Evolutionary conservation across 129 eudicot genomes (phyloP), one percentile per base, ranked within the genome.

Genomic region (Flaveria sonorensis): DNA sequence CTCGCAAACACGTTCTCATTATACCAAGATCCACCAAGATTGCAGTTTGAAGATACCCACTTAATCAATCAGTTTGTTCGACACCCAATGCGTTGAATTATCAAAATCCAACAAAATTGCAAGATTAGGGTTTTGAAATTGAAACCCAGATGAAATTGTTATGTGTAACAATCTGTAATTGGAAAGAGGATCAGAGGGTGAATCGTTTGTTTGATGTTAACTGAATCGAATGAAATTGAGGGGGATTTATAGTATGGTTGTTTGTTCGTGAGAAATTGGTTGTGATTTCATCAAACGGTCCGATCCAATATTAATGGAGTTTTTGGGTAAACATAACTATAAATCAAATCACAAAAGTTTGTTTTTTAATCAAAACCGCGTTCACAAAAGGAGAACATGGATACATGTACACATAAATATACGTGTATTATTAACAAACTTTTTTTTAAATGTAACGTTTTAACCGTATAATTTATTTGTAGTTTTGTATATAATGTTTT

Each of bases 91-190:
- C 48, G 12, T 77, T 78, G 57, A 56, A 39, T 77, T 68, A 69
- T n/a, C 21, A 21, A 15, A 26, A 60, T 47, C n/a, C 66, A 48
- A 71, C 23, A 18, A 60, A 30, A 20, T 71, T 14, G 39, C 52
- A 40, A 70, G 51, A 79, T 52, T 79, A 79, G 83, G 83, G 83
- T 64, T 79, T 66, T 39, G 16, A 63, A 62, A 50, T 4, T 10
- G 43, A 3, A 39, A 52, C 3, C 23, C 55, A 57, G 6, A 20
- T 21, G 19, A 20, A 52, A 43, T 7, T 43, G 47, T 0, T 36
- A 42, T 42, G 47, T 43, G 47, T 43, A 47, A 2, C 4, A 13
- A 48, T 69, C 20, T 78, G 60, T 28, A 48, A 43, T 30, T 28
- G 15, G 6, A 6, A 66, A 39, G 10, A 28, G 43, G 26, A 28